A percentile compares a stretch with the other conserved stretches of the same genome.
Evolutionary conservation across 257 asterid species (phyloP).

Genomic region (Plantago ovata): DNA sequence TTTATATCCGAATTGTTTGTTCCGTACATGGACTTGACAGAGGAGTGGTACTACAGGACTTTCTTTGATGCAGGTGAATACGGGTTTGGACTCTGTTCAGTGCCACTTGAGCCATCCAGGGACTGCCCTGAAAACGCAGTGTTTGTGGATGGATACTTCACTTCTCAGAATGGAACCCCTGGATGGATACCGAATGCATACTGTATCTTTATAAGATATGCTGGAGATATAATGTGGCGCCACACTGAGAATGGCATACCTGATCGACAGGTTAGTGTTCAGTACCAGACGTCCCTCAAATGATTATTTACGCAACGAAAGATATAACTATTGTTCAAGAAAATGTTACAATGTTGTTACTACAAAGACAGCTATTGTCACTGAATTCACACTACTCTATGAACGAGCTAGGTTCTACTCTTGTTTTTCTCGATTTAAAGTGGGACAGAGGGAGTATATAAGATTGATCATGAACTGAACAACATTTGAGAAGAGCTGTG

Average conservation of each 20-base stretch:
- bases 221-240: slow-evolving; percentile 69
- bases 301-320: no score
- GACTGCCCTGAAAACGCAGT: slow-evolving; percentile 64
- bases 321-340: no score
- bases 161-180: slow-evolving; percentile 44
- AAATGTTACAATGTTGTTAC: no score
- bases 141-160: slow-evolving; percentile 51
- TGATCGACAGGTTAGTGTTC: slow-evolving; percentile 29
- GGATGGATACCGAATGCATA: slow-evolving; percentile 28
- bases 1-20: slow-evolving; percentile 64
- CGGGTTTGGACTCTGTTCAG: slow-evolving; percentile 49
- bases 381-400: no score
- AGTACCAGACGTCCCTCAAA: no score
- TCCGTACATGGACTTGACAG: slow-evolving; percentile 74
- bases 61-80: slow-evolving; percentile 65
- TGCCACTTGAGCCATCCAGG: slow-evolving; percentile 46
- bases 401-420: no score
- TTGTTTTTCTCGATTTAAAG: no score
- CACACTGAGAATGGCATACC: slow-evolving; percentile 56
- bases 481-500: no score
- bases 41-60: slow-evolving; percentile 64
- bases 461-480: no score
- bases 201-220: slow-evolving; percentile 55
- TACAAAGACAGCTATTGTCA: no score
- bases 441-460: no score